Base-by-base conservation (phyloP, 495 filamentous ascomycete genomes). In the Penicillium herquei region DNA sequence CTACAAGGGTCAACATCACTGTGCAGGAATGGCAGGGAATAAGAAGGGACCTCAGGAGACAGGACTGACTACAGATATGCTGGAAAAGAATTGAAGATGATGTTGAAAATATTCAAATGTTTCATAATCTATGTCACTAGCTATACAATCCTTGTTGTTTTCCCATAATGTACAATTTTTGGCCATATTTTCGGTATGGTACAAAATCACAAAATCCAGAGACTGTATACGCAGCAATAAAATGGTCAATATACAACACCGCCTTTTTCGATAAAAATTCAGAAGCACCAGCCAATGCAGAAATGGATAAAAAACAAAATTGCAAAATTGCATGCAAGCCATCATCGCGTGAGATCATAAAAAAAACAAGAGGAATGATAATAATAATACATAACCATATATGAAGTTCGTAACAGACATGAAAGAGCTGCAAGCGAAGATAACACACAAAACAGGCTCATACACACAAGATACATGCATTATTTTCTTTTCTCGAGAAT, bases 311-410 rank as follows among this genome's bases (percentile, higher is more conserved):
- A 26, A 26, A 26, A 26, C 21, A 26, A 26, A 26, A 26, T 26
- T 26, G 21, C 21, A 26, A 26, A 57, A 51, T 51, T 50, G 48
- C 61, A 64, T 64, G 58, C 56, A 65, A 51, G 40, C 61, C 55
- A 64, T 64, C 57, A 61, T 64, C 49, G 50, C 62, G 48, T 66
- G 54, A 66, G 49, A 61, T 64, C 64, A 53, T 66, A 66, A 57
- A 49, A 26, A 26, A 26, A 26, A 26, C 46, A 48, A 17, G 12
- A 52, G 39, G 30, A 66, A 47, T 52, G 13, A 32, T 33, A 55
- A 56, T 59, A 52, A 66, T 62, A 41, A 57, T 54, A 64, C 51
- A 62, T 26, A 26, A 26, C 30, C 21, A 50, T 32, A 34, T 39
- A 49, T 58, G 40, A 21, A 46, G 47, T 39, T 64, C 61, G 61